Conservation (phyloP, 176 grass and related monocot species). For the Aegilops umbellulata region DNA sequence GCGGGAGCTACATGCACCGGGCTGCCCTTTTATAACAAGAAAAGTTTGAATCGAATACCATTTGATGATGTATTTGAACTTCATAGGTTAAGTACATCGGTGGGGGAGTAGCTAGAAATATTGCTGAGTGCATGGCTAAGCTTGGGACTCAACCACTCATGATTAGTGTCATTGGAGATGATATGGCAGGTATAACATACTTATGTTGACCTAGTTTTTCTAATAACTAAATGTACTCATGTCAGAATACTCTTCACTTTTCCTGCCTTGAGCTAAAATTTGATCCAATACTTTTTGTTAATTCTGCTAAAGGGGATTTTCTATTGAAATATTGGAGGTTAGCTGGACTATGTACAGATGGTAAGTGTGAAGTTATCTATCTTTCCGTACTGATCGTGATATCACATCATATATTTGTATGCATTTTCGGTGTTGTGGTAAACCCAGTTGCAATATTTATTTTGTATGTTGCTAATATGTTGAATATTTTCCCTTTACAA, state of each 20-base stretch:
- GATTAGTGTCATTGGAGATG: constrained; percentile 87
- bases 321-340: constrained; percentile 81
- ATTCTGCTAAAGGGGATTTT: constrained; percentile 58
- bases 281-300: constrained; percentile 9
- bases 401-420: not conserved
- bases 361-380: constrained; percentile 39
- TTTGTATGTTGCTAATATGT: not conserved
- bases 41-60: not conserved
- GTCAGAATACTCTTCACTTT: constrained; percentile 23
- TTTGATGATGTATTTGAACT: constrained; percentile 19
- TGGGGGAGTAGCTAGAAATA: constrained; percentile 91
- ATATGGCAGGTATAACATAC: constrained; percentile 73
- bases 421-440: not conserved
- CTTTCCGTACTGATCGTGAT: not conserved
- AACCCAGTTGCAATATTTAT: not conserved
- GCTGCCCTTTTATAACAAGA: not conserved
- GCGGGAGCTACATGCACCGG: too few relatives aligned
- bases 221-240: constrained; percentile 20
- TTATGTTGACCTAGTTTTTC: not conserved
- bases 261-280: constrained; percentile 26
- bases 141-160: constrained; percentile 75
- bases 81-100: constrained; percentile 69
- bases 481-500: constrained; percentile 4
- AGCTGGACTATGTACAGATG: constrained; percentile 57
- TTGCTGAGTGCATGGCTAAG: constrained; percentile 95